Conservation (phyloP, 148 eudicot species). For the Silene conica region DNA sequence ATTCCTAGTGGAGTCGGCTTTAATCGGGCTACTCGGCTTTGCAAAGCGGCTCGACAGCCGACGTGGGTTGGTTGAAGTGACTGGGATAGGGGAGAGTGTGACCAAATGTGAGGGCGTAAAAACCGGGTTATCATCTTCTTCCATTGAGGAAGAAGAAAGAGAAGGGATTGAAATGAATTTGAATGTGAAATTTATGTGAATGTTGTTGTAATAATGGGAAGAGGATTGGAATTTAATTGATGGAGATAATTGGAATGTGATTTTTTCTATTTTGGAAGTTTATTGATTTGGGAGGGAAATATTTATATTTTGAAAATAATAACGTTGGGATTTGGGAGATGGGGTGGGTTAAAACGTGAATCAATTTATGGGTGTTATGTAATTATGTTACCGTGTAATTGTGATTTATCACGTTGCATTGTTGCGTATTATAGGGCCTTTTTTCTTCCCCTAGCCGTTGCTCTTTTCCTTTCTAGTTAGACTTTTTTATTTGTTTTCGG, state of each 20-base stretch:
- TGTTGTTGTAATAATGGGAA: slow-evolving; percentile 21
- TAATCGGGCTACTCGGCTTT: slow-evolving; percentile 44
- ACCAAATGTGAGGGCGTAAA: slow-evolving; percentile 30
- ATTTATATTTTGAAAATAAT: neutral
- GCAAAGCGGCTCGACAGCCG: slow-evolving; percentile 66
- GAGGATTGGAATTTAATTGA: neutral
- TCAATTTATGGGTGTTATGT: too few species aligned
- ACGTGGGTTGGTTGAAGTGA: slow-evolving; percentile 38
- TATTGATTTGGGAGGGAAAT: slow-evolving; percentile 38
- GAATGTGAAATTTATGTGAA: slow-evolving; percentile 7
- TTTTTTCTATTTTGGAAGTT: slow-evolving; percentile 20
- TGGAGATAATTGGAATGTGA: slow-evolving; percentile 4
- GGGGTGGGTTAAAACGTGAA: too few species aligned
- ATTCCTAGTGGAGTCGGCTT: slow-evolving; percentile 19
- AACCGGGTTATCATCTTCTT: slow-evolving; percentile 11
- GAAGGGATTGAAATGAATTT: neutral
- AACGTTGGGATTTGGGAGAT: slow-evolving; percentile 8
- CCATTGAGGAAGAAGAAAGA: slow-evolving; percentile 12
- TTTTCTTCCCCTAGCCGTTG: too few species aligned
- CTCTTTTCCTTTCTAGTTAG: too few species aligned
- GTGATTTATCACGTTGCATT: too few species aligned
- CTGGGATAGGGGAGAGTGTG: slow-evolving; percentile 42
- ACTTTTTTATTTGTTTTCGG: too few species aligned
- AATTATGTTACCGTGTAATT: too few species aligned
- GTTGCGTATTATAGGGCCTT: too few species aligned